Evolutionary conservation across 2,329 filamentous ascomycete species (phyloP).

Genomic region (Atkinsonella texensis): DNA sequence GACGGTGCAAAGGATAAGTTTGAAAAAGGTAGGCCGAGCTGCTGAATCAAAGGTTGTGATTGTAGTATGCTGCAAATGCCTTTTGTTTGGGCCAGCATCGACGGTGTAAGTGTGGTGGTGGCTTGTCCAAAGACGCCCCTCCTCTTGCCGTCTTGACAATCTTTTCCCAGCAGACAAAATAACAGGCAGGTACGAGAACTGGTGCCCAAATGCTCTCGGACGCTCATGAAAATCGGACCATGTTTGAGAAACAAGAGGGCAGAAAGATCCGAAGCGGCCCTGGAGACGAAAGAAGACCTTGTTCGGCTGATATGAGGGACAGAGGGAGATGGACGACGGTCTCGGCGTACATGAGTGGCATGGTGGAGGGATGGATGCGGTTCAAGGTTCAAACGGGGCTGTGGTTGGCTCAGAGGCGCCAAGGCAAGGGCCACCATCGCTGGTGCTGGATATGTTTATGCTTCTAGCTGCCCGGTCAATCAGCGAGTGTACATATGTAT

Average conservation of each 20-base stretch:
- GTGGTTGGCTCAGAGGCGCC: conserved; percentile 11
- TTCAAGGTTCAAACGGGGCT: conserved; percentile 11
- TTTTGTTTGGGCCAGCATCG: not conserved
- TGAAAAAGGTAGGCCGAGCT: not conserved
- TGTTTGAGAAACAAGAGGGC: conserved; percentile 12
- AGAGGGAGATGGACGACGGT: conserved; percentile 11
- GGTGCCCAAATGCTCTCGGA: conserved; percentile 4
- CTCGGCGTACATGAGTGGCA: conserved; percentile 10
- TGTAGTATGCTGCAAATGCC: not conserved
- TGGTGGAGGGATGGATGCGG: conserved; percentile 11
- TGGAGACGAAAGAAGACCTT: conserved; percentile 8
- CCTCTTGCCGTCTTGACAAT: conserved; percentile 1
- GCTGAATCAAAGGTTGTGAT: not conserved
- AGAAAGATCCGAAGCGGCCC: conserved; percentile 6
- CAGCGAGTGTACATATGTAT: not conserved
- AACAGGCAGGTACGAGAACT: conserved; percentile 2
- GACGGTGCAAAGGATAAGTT: not conserved
- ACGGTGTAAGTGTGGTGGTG: conserved; percentile 4
- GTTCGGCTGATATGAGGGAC: conserved; percentile 11
- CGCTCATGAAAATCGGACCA: conserved; percentile 12
- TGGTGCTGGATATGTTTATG: conserved; percentile 10
- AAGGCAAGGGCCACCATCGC: conserved; percentile 8
- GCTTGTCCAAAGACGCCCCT: conserved; percentile 5
- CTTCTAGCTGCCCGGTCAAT: conserved; percentile 7
- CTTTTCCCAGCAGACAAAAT: not conserved